Conservation (phyloP, 768 basidiomycete species). For the Macrocybe gigantea region DNA sequence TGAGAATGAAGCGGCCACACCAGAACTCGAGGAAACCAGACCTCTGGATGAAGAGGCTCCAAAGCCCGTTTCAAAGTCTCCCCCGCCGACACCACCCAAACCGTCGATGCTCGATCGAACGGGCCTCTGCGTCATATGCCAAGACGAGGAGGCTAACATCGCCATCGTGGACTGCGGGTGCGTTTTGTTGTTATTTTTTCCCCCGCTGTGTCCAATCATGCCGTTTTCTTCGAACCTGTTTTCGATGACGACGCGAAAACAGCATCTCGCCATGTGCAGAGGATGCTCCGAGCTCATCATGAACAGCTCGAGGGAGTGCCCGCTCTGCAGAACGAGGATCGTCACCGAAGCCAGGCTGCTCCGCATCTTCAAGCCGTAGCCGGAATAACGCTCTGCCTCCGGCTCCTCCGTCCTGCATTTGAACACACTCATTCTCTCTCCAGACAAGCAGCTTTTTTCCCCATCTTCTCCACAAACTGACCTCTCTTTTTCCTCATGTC, state of each 20-base stretch:
- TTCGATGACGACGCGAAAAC: background rate
- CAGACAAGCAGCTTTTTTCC: no score
- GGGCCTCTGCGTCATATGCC: conserved; percentile 88
- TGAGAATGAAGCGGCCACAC: conserved; percentile 12
- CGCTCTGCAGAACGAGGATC: conserved; percentile 84
- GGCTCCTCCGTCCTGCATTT: no score
- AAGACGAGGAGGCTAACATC: conserved; percentile 91
- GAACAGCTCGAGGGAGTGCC: conserved; percentile 79
- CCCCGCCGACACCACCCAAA: conserved; percentile 29
- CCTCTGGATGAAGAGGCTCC: conserved; percentile 12
- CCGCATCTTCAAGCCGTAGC: conserved; percentile 60
- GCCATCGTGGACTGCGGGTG: conserved; percentile 94
- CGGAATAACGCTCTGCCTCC: no score
- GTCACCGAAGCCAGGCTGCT: conserved; percentile 77
- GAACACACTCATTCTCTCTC: no score
- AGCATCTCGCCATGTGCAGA: conserved; percentile 81
- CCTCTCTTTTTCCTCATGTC: no score
- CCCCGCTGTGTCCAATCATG: conserved; percentile 1
- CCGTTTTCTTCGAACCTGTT: conserved; percentile 3
- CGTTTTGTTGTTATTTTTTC: conserved; percentile 19
- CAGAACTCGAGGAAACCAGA: conserved; percentile 6
- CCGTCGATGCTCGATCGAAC: conserved; percentile 49
- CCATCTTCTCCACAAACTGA: no score
- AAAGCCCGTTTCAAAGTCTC: conserved; percentile 13
- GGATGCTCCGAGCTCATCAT: conserved; percentile 76